A percentile compares a stretch with the other conserved stretches of the same genome.
These are phyloP conservation scores for Hawksworthiomyces lignivorus DNA, from an alignment of 2,329 filamentous ascomycete genomes.

Conservation along the genomic window DNA sequence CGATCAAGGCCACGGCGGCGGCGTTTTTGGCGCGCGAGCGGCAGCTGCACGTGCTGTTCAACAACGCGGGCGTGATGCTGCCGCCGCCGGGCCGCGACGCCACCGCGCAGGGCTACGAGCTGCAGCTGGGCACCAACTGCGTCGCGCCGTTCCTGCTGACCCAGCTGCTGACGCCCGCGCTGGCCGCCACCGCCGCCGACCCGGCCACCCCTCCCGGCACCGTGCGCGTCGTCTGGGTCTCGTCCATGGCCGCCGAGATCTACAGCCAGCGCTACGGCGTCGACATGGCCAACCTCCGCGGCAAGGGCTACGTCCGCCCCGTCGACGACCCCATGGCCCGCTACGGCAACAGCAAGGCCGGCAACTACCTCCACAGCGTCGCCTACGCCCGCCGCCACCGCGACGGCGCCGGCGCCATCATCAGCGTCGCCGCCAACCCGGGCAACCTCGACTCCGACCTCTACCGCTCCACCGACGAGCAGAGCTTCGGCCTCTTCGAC, in stretches of 20 bases:
- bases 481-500: background rate
- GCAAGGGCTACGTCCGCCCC: conserved; percentile 14
- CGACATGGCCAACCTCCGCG: conserved; percentile 14
- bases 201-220: too few species aligned
- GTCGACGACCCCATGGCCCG: conserved; percentile 1
- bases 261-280: conserved; percentile 11
- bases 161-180: conserved; percentile 18
- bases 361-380: conserved; percentile 16
- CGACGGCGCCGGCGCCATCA: conserved; percentile 18
- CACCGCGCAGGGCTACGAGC: conserved; percentile 39
- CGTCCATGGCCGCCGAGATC: conserved; percentile 13
- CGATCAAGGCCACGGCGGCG: conserved; percentile 18
- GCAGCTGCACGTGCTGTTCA: conserved; percentile 29
- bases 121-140: conserved; percentile 17
- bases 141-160: conserved; percentile 17
- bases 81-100: conserved; percentile 14
- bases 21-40: conserved; percentile 17
- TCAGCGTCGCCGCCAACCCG: conserved; percentile 21
- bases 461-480: conserved; percentile 9
- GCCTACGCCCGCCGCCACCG: conserved; percentile 19
- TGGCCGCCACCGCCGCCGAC: conserved; percentile 14
- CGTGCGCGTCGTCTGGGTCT: conserved; percentile 20
- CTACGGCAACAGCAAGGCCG: conserved; percentile 21
- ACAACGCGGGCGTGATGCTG: conserved; percentile 34
- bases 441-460: conserved; percentile 22